Percentiles rank a stretch among this genome's conserved stretches.
phyloP scores from a whole-genome alignment of 768 basidiomycete species.

The Amanita subjunquillea region DNA sequence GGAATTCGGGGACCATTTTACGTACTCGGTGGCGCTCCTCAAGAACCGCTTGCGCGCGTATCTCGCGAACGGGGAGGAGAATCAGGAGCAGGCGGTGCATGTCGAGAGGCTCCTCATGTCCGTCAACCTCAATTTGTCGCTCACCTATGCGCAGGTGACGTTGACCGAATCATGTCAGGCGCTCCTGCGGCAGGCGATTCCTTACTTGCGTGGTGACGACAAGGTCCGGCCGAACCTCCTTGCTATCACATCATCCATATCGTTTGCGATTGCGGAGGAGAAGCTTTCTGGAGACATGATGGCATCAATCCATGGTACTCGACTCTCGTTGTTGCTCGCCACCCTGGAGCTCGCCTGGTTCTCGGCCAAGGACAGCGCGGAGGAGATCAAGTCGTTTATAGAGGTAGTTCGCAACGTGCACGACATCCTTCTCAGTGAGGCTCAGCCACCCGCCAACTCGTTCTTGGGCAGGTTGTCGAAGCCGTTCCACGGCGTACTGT shows the following conservation, averaged over 20 bases:
- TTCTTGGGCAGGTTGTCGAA: conserved; percentile 53
- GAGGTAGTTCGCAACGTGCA: conserved; percentile 52
- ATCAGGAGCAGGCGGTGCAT: conserved; percentile 31
- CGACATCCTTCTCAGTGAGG: conserved; percentile 58
- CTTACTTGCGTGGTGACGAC: conserved; percentile 55
- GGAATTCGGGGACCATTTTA: conserved; percentile 71
- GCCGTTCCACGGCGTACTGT: conserved; percentile 70
- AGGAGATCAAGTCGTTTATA: conserved; percentile 50
- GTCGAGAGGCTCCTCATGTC: conserved; percentile 53
- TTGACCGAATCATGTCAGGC: conserved; percentile 73
- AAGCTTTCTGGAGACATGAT: conserved; percentile 75
- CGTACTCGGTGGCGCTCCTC: conserved; percentile 55
- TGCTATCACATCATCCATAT: conserved; percentile 49
- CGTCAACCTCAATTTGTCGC: conserved; percentile 82
- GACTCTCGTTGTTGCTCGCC: conserved; percentile 64
- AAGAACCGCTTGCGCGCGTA: conserved; percentile 52
- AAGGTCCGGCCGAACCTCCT: conserved; percentile 46
- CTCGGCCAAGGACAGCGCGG: conserved; percentile 40
- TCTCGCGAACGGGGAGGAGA: conserved; percentile 24
- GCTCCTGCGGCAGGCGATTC: conserved; percentile 52
- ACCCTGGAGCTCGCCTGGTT: conserved; percentile 80
- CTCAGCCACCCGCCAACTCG: conserved; percentile 65
- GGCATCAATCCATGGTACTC: conserved; percentile 66
- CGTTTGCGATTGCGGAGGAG: conserved; percentile 58
- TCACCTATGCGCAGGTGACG: conserved; percentile 68